Percentiles rank a stretch among this genome's conserved stretches.
These are phyloP conservation scores for Pseudocercospora eumusae DNA, from an alignment of 2,329 filamentous ascomycete species.

Conservation along the genomic window DNA sequence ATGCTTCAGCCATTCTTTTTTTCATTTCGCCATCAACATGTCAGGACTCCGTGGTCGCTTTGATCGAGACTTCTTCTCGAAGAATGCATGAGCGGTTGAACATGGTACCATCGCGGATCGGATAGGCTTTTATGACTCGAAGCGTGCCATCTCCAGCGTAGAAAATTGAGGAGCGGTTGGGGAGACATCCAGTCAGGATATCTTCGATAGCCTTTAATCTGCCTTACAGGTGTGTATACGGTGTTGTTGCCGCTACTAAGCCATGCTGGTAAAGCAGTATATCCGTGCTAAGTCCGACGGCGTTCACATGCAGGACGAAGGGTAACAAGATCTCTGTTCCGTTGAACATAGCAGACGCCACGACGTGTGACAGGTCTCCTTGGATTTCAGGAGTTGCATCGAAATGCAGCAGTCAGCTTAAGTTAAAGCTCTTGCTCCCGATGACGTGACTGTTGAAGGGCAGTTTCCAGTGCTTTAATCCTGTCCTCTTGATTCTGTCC, in stretches of 20 bases:
- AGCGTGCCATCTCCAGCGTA: not conserved
- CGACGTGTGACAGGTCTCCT: too few relatives aligned
- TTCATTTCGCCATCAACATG: not conserved
- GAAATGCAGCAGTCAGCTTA: too few relatives aligned
- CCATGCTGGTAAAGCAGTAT: not conserved
- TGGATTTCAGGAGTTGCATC: too few relatives aligned
- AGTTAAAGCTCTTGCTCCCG: too few relatives aligned
- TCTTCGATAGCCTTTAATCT: not conserved
- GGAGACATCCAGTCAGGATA: not conserved
- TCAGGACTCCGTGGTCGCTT: constrained; percentile 1
- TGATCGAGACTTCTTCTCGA: not conserved
- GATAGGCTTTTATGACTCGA: constrained; percentile 4
- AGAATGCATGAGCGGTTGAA: constrained; percentile 5
- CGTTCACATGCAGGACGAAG: not conserved
- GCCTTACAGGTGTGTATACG: not conserved
- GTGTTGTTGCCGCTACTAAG: too few relatives aligned
- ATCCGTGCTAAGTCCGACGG: not conserved
- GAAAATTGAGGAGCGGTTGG: constrained; percentile 6
- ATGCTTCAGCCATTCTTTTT: not conserved
- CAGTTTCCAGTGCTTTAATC: not conserved
- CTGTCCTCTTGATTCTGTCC: not conserved
- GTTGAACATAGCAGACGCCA: too few relatives aligned
- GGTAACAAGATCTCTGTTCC: too few relatives aligned
- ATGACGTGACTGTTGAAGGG: not conserved
- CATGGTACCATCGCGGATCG: not conserved